Base-by-base conservation (phyloP, 2,329 filamentous ascomycete genomes). In the Colletotrichum tabaci region DNA sequence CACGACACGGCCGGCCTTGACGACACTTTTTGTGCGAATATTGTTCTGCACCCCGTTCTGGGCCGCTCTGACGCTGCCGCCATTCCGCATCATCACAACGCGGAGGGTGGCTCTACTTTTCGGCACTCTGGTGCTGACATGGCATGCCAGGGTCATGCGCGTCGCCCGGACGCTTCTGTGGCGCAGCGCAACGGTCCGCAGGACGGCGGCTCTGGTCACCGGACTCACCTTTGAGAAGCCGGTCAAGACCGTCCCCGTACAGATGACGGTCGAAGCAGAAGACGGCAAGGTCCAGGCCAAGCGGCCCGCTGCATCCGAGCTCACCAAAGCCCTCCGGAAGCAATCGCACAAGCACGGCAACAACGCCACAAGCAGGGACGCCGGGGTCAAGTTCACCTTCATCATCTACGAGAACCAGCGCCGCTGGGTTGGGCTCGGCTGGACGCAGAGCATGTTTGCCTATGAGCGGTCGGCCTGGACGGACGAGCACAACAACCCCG, bases 351-450 rank as follows among this genome's bases (percentile, higher is more conserved):
- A 67, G 44, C 74, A 74, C n/a, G 71, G 74, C 5, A 74, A 75
- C 44, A 76, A 77, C 26, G 79, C 85, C 47, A 82, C 83, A 26
- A 81, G 82, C n/a, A 87, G 87, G 72, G 92, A 93, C 5, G 90
- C 94, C 0, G 95, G 95, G 1, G 94, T 99, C 16, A 93, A 95
- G 55, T 99, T 99, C 78, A 99, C 96, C 0, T 99, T 99, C 74
- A 95, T 96, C 58, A 87, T 99, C 2, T 98, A 95, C 78, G 96
- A 99, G 80, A 99, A 99, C 77, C 96, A 99, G 81, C 90, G 96
- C 52, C 90, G 96, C 63, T 99, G 96, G 96, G 85, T 99, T 4
- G 96, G 95, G 1, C 88, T 99, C 15, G 96, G 96, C 0, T 99
- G 96, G 95, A 98, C 96, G 0, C 92, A 92, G 2, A 97, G 92